These are phyloP conservation scores for Pleurotus salmoneostramineus DNA, from an alignment of 768 basidiomycete genomes.

Conservation along the genomic window DNA sequence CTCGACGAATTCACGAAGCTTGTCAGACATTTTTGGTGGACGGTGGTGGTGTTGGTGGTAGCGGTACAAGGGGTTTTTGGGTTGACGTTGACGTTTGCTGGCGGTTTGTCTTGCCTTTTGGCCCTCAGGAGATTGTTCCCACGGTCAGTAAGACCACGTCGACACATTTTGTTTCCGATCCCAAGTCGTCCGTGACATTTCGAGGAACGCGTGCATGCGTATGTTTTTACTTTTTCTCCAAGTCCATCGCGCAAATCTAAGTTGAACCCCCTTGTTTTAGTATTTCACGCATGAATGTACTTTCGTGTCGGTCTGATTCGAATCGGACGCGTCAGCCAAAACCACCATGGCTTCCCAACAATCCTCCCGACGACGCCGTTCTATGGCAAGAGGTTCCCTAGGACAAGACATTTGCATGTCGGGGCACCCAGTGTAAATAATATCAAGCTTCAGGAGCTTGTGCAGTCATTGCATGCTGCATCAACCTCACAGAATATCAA, in stretches of 20 bases:
- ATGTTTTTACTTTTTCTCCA: background rate
- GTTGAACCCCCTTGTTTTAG: slow-evolving; percentile 10
- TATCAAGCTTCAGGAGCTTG: slow-evolving; percentile 11
- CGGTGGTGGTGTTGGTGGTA: slow-evolving; percentile 27
- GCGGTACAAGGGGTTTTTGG: slow-evolving; percentile 17
- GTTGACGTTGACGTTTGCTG: slow-evolving; percentile 24
- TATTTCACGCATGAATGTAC: slow-evolving; percentile 61
- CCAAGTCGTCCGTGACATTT: background rate
- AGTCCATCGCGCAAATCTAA: slow-evolving; percentile 1
- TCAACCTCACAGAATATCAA: slow-evolving; percentile 18
- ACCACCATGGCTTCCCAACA: slow-evolving; percentile 15
- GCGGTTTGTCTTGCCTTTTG: slow-evolving; percentile 15
- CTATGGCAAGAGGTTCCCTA: slow-evolving; percentile 1
- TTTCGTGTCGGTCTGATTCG: slow-evolving; percentile 39
- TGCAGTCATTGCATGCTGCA: slow-evolving; percentile 17
- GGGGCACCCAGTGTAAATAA: background rate
- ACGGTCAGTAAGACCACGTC: slow-evolving; percentile 24
- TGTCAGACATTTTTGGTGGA: slow-evolving; percentile 61
- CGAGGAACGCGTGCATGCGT: background rate
- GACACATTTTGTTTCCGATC: slow-evolving; percentile 10
- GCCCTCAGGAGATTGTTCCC: slow-evolving; percentile 27
- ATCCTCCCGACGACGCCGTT: slow-evolving; percentile 8
- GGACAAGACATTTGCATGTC: slow-evolving; percentile 12
- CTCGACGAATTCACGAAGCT: slow-evolving; percentile 85
- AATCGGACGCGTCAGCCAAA: slow-evolving; percentile 23